Evolutionary conservation across 352 stramenopile genomes (phyloP).

Genomic region (Aphanomyces euteiches): DNA sequence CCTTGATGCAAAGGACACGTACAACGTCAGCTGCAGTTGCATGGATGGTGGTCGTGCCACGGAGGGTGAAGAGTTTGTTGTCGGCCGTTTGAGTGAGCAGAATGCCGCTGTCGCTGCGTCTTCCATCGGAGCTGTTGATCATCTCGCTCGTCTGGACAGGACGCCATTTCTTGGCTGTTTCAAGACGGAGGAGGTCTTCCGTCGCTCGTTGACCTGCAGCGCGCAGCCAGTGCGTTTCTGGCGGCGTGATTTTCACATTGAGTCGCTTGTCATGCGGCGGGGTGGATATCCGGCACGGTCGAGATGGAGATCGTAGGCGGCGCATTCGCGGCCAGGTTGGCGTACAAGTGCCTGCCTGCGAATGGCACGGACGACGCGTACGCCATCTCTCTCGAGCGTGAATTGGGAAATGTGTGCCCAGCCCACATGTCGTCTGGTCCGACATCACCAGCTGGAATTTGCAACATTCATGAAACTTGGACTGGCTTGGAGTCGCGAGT

Average conservation of each 20-base stretch:
- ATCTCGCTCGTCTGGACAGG: not conserved
- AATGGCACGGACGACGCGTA: no score
- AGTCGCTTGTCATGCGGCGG: not conserved
- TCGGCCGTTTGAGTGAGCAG: not conserved
- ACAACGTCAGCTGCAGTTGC: constrained; percentile 3
- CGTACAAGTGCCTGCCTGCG: no score
- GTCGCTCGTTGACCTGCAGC: not conserved
- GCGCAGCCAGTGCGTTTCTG: not conserved
- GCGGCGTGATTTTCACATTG: not conserved
- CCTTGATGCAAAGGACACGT: constrained; percentile 19
- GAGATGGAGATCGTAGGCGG: no score
- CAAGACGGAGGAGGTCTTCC: not conserved
- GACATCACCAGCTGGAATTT: no score
- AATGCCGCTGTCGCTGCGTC: not conserved
- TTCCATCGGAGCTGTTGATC: not conserved
- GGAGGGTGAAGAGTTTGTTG: not conserved
- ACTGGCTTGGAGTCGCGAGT: no score
- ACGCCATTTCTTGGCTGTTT: not conserved
- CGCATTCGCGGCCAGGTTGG: no score
- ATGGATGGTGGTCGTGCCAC: not conserved
- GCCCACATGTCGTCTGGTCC: no score
- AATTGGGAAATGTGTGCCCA: no score
- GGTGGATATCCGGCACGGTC: no score
- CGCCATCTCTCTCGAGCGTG: no score
- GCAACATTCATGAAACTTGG: no score